A percentile compares a stretch with the other conserved stretches of the same genome.
phyloP scores from a whole-genome alignment of 768 basidiomycete genomes.

The Macrolepiota dolichaula region DNA sequence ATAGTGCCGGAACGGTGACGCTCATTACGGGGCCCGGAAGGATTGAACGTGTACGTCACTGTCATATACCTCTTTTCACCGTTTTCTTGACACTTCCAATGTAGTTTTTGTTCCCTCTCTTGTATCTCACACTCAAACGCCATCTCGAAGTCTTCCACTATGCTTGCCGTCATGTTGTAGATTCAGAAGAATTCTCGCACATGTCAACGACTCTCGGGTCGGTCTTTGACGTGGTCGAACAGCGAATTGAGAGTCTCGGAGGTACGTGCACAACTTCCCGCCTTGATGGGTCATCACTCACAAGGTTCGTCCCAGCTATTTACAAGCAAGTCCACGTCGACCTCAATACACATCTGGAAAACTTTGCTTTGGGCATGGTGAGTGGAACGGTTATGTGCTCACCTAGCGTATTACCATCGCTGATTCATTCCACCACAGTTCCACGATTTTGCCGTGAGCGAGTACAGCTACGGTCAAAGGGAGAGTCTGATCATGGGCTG shows the following conservation, averaged over 20 bases:
- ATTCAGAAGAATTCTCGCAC: slow-evolving; percentile 28
- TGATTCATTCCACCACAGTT: neutral
- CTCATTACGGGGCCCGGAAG: slow-evolving; percentile 16
- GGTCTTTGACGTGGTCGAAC: slow-evolving; percentile 26
- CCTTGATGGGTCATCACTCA: neutral
- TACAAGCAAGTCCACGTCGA: slow-evolving; percentile 35
- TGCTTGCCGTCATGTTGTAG: slow-evolving; percentile 31
- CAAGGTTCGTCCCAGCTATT: slow-evolving; percentile 19
- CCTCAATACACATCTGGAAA: slow-evolving; percentile 29
- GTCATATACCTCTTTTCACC: no score
- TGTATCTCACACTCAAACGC: slow-evolving; percentile 17
- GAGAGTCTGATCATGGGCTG: slow-evolving; percentile 2
- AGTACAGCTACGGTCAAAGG: neutral
- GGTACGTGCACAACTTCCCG: slow-evolving; percentile 18
- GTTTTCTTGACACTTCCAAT: neutral
- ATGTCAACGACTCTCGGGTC: slow-evolving; percentile 29
- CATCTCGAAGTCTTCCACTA: slow-evolving; percentile 20
- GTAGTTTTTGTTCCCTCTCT: slow-evolving; percentile 20
- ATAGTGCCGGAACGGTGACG: slow-evolving; percentile 16
- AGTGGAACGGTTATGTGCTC: neutral
- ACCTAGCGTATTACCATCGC: neutral
- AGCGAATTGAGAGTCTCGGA: slow-evolving; percentile 30
- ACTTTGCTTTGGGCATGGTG: slow-evolving; percentile 36
- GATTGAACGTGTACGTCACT: slow-evolving; percentile 17
- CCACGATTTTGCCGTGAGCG: slow-evolving; percentile 1